Evolutionary conservation across 306 rosid species (phyloP).

Genomic region (Hylodesmum podocarpum): DNA sequence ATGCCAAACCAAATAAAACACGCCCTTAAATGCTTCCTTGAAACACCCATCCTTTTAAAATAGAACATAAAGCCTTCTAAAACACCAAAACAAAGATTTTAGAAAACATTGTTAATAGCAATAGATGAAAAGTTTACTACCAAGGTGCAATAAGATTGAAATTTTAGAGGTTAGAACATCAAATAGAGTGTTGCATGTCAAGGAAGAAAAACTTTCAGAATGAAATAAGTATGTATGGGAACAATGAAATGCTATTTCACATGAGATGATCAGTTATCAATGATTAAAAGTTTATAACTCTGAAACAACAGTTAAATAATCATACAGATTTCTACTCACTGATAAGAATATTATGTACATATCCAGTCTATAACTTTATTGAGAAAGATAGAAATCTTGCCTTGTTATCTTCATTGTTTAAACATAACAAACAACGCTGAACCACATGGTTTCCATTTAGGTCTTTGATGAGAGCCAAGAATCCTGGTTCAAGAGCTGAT

Average conservation of each 20-base stretch:
- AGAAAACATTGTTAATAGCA: not conserved
- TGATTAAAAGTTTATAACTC: not conserved
- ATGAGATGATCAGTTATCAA: constrained; percentile 9
- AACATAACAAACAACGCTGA: constrained; percentile 61
- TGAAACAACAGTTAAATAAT: not conserved
- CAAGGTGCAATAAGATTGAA: not conserved
- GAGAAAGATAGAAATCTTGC: constrained; percentile 26
- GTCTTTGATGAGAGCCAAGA: constrained; percentile 59
- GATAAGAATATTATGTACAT: not conserved
- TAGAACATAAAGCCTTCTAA: not conserved
- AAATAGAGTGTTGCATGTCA: not conserved
- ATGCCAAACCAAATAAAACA: not conserved
- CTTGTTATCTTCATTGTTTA: constrained; percentile 53
- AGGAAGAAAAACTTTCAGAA: not conserved
- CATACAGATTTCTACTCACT: not conserved
- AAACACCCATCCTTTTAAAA: not conserved
- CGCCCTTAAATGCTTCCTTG: not conserved
- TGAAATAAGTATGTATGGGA: not conserved
- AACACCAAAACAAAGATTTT: not conserved
- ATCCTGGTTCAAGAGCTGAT: constrained; percentile 60
- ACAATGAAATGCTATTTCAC: not conserved
- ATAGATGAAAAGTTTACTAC: not conserved
- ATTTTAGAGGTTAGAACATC: not conserved
- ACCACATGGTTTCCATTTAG: constrained; percentile 66
- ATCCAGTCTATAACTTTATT: not conserved